Conservation (phyloP, 129 eudicot species). For the Dittrichia graveolens region DNA sequence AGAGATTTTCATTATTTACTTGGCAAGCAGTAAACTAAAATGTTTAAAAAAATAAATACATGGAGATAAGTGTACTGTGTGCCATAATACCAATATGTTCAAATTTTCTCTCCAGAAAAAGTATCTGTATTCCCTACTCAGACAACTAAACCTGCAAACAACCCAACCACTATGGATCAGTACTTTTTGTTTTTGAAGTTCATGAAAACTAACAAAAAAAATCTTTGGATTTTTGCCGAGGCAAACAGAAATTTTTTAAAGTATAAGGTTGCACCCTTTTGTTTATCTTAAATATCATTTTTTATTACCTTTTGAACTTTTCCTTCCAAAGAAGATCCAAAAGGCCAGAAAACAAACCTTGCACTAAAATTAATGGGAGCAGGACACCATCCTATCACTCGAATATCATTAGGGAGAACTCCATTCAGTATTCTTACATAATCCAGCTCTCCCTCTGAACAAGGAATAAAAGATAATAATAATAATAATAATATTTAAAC, state of each 20-base stretch:
- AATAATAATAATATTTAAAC: neutral
- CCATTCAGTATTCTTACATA: conserved; percentile 75
- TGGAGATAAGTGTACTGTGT: conserved; percentile 20
- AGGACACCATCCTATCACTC: conserved; percentile 89
- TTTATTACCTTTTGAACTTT: too few relatives aligned
- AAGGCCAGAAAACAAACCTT: conserved; percentile 54
- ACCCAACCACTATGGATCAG: neutral
- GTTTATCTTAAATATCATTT: too few relatives aligned
- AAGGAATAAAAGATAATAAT: conserved; percentile 5
- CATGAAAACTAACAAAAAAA: too few relatives aligned
- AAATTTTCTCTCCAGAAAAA: conserved; percentile 84
- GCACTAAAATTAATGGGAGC: conserved; percentile 85
- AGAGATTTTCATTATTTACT: neutral
- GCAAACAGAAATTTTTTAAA: too few relatives aligned
- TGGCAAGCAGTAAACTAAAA: neutral
- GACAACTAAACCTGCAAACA: conserved; percentile 85
- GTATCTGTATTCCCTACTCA: conserved; percentile 85
- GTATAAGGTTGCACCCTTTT: too few relatives aligned
- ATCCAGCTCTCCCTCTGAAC: conserved; percentile 70
- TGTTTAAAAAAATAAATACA: neutral
- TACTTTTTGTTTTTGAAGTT: too few relatives aligned
- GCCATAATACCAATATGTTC: conserved; percentile 52
- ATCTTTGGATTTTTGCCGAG: too few relatives aligned
- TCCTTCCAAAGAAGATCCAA: neutral
- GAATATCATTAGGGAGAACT: conserved; percentile 85